Evolutionary conservation across 2,329 filamentous ascomycete species (phyloP), one percentile per base, ranked within the genome.

Genomic region (Xenoacremonium recifei): DNA sequence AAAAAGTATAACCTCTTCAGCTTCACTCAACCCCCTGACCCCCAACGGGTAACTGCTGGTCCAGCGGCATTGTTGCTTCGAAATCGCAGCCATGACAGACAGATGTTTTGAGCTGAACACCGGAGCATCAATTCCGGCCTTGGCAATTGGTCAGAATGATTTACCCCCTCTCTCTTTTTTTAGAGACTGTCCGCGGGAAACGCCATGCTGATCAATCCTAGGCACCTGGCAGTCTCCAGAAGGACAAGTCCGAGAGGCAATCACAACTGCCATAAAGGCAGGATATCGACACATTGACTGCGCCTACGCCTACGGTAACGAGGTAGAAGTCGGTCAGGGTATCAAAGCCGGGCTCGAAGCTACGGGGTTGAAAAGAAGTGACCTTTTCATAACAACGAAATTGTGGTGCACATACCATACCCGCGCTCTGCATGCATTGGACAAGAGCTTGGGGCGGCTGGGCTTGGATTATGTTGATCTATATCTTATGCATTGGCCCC

Each of bases 401-500:
- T 13, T 27, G 23, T 27, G 23, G 23, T 9, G 13, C 23, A 27
- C 23, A 7, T 9, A 27, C 7, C 76, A 79, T 52, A 62, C 72
- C 25, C 63, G 75, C 48, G 69, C 78, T 15, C 70, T 72, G 47
- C 58, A 64, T 20, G 72, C 65, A 5, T 58, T 78, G 15, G 64
- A 76, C 48, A 64, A 67, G 49, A 71, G 72, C 4, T 57, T 78
- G 36, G 62, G 67, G 44, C 70, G 76, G 37, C 61, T 79, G 11
- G 65, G 70, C 19, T 69, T 67, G 0, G 69, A 73, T 29, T 78
- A 77, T 49, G 58, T 78, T 21, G 75, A 77, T 50, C 25, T 49
- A 5, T 51, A 44, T 23, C 35, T 51, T 9, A 51, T 51, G 46
- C 47, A 48, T 16, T 27, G 23, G 23, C 23, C 23, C 23, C n/a